Conservation (phyloP, 2,329 filamentous ascomycete species). For the Fusarium poae region DNA sequence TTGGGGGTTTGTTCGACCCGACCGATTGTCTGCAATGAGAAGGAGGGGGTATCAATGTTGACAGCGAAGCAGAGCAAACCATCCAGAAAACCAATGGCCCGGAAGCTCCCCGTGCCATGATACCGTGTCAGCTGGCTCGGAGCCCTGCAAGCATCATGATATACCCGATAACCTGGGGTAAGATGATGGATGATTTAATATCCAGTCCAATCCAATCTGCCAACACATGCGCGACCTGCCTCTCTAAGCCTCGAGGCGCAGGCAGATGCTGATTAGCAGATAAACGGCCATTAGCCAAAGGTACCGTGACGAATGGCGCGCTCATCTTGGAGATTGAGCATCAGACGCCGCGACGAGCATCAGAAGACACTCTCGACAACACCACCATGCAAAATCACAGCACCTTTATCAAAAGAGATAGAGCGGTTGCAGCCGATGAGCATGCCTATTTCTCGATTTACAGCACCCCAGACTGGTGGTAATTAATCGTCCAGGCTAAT, state of each 20-base stretch:
- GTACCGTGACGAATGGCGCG: background rate
- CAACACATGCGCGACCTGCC: constrained; percentile 19
- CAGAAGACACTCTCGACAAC: constrained; percentile 22
- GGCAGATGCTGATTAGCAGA: constrained; percentile 21
- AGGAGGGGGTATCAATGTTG: constrained; percentile 9
- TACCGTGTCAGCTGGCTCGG: constrained; percentile 34
- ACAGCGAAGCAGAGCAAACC: constrained; percentile 13
- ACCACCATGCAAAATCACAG: constrained; percentile 3
- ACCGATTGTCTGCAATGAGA: background rate
- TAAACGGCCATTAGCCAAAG: constrained; percentile 11
- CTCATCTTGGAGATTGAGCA: constrained; percentile 15
- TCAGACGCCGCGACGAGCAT: constrained; percentile 2
- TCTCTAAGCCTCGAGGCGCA: constrained; percentile 22
- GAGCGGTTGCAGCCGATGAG: background rate
- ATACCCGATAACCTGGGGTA: constrained; percentile 37
- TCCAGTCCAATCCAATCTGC: background rate
- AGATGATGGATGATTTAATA: constrained; percentile 11
- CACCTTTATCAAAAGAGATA: background rate
- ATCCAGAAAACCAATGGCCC: constrained; percentile 19
- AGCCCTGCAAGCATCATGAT: constrained; percentile 18
- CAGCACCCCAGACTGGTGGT: constrained; percentile 4
- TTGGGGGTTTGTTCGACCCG: constrained; percentile 29
- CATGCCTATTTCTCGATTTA: constrained; percentile 5
- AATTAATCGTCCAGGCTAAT: background rate
- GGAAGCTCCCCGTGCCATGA: constrained; percentile 29